Conservation (phyloP, 2,329 filamentous ascomycete species). For the Cladobotryum protrusum region DNA sequence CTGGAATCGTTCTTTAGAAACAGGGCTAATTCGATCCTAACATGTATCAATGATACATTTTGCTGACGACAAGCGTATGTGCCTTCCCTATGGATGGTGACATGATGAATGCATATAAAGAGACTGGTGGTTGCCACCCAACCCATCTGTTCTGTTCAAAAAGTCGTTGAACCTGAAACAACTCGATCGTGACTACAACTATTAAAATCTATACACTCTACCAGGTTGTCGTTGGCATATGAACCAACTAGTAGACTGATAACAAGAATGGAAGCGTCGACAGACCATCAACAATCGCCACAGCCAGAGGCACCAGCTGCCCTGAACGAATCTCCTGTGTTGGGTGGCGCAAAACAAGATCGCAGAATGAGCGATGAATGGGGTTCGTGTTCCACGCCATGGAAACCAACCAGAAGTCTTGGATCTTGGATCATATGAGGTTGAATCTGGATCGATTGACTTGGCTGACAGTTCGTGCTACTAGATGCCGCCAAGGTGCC, state of each 20-base stretch:
- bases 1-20: too few species aligned
- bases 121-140: too few species aligned
- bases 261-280: not conserved
- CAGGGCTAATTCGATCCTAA: too few species aligned
- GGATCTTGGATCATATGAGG: not conserved
- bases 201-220: not conserved
- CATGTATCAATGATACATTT: not conserved
- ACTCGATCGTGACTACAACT: not conserved
- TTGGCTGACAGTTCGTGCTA: not conserved
- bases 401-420: not conserved
- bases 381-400: constrained; percentile 32
- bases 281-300: constrained; percentile 5
- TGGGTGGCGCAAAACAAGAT: constrained; percentile 23
- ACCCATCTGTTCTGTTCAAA: too few species aligned
- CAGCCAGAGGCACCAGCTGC: constrained; percentile 18
- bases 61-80: not conserved
- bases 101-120: too few species aligned
- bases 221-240: too few species aligned
- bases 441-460: not conserved
- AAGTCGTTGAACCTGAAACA: not conserved
- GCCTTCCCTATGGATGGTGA: not conserved
- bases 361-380: constrained; percentile 40
- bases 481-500: constrained; percentile 61
- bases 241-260: not conserved
- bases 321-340: constrained; percentile 26